These are phyloP conservation scores for Xylaria telfairii DNA, from an alignment of 495 filamentous ascomycete species.

Conservation along the genomic window DNA sequence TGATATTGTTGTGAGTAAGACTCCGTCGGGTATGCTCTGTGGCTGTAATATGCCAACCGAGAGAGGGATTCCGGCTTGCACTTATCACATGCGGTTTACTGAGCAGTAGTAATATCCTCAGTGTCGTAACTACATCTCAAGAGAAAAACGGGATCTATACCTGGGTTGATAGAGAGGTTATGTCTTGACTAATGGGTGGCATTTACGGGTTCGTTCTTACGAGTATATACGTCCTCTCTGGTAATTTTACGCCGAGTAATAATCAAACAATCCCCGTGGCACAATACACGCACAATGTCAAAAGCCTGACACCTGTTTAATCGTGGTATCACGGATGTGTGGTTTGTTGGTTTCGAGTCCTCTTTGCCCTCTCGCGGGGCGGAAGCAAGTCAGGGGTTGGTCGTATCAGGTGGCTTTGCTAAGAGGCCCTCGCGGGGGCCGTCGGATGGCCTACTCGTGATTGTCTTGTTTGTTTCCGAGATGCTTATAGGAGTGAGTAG, in stretches of 20 bases:
- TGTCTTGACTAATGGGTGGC: not conserved
- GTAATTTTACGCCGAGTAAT: too few species aligned
- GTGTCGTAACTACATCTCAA: not conserved
- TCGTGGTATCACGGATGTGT: too few species aligned
- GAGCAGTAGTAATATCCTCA: not conserved
- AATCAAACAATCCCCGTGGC: too few species aligned
- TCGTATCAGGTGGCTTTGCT: not conserved
- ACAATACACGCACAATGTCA: too few species aligned
- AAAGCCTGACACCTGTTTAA: too few species aligned
- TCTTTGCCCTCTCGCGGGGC: not conserved
- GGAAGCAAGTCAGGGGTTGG: not conserved
- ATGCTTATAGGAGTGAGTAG: not conserved
- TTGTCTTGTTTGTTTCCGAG: not conserved
- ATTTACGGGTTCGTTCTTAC: too few species aligned
- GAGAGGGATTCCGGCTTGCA: not conserved
- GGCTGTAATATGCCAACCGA: not conserved
- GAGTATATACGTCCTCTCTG: too few species aligned
- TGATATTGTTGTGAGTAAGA: not conserved
- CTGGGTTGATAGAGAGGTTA: too few species aligned
- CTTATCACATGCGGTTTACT: not conserved
- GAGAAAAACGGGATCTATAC: not conserved
- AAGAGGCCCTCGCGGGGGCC: not conserved
- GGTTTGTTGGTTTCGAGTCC: too few species aligned
- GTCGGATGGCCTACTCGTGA: not conserved
- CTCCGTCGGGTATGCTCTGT: not conserved